Evolutionary conservation across 31 red algal species (phyloP).

Genomic region (Asparagopsis taxiformis): DNA sequence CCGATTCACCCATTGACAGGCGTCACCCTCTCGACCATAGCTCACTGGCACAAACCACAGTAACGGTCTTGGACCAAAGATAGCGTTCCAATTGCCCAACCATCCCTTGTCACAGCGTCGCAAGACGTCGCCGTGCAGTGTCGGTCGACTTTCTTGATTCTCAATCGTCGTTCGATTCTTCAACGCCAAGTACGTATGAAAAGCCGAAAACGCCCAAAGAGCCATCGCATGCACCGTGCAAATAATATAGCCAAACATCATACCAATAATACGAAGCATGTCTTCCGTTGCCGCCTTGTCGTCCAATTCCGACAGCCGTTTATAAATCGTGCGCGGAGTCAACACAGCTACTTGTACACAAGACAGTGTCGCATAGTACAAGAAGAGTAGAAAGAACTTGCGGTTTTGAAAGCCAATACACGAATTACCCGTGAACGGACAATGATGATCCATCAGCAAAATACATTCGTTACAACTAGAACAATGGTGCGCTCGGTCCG

Average conservation of each 20-base stretch:
- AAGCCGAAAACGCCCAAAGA: conserved; percentile 30
- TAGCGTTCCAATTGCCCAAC: conserved; percentile 41
- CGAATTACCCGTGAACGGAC: conserved; percentile 68
- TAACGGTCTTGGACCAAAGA: conserved; percentile 37
- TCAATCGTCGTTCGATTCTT: conserved; percentile 69
- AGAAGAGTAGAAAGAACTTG: conserved; percentile 82
- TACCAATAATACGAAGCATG: conserved; percentile 10
- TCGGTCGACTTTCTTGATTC: conserved; percentile 12
- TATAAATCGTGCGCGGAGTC: conserved; percentile 12
- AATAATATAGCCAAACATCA: conserved; percentile 34
- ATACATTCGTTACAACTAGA: conserved; percentile 64
- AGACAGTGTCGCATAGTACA: conserved; percentile 65
- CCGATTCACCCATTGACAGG: too few species aligned
- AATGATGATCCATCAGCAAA: conserved; percentile 94
- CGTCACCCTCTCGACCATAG: conserved; percentile 13
- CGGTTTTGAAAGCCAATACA: conserved; percentile 79
- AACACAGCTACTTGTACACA: conserved; percentile 36
- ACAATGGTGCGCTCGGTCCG: conserved; percentile 91
- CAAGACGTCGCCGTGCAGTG: conserved; percentile 17
- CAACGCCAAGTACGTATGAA: conserved; percentile 57
- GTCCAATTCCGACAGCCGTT: conserved; percentile 20
- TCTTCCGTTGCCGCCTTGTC: conserved; percentile 6
- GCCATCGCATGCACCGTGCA: conserved; percentile 40
- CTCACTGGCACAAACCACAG: conserved; percentile 64
- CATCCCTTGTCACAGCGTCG: conserved; percentile 31